These are phyloP conservation scores for Carex parvula DNA, from an alignment of 176 grass and related monocot species.

Conservation along the genomic window DNA sequence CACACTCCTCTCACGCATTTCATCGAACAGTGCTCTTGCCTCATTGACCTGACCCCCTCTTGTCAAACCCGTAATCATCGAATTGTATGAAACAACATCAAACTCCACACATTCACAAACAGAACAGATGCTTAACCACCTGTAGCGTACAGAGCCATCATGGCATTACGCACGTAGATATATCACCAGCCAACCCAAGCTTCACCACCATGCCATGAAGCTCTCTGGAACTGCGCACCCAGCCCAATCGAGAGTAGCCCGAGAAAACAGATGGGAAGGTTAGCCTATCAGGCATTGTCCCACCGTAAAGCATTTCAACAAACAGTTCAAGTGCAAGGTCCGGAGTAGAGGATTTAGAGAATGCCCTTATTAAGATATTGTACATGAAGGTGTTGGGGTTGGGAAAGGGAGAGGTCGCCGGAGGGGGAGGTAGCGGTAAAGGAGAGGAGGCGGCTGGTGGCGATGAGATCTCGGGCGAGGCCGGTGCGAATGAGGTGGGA, in stretches of 20 bases:
- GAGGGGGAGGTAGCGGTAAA: constrained; percentile 42
- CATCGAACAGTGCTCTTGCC: constrained; percentile 48
- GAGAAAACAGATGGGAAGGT: constrained; percentile 51
- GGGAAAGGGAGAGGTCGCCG: constrained; percentile 16
- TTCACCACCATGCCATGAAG: constrained; percentile 71
- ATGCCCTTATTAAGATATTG: constrained; percentile 54
- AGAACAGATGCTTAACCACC: constrained; percentile 31
- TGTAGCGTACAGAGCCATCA: constrained; percentile 66
- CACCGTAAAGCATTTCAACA: constrained; percentile 43
- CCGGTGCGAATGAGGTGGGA: constrained; percentile 55
- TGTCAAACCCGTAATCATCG: constrained; percentile 47
- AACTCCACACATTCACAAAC: constrained; percentile 27
- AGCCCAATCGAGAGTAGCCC: constrained; percentile 41
- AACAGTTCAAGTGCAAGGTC: constrained; percentile 44
- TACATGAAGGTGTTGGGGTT: constrained; percentile 67
- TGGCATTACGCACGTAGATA: constrained; percentile 51
- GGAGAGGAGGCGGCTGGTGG: constrained; percentile 53
- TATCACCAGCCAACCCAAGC: constrained; percentile 48
- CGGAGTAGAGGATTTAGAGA: constrained; percentile 42
- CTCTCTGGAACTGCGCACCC: constrained; percentile 22
- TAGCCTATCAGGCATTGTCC: constrained; percentile 34
- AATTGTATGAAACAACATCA: constrained; percentile 58
- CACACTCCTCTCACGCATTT: constrained; percentile 44
- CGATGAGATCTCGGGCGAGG: constrained; percentile 53
- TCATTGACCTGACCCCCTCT: constrained; percentile 39